Evolutionary conservation across 768 basidiomycete genomes (phyloP).

Genomic region (Lactifluus rugatus): DNA sequence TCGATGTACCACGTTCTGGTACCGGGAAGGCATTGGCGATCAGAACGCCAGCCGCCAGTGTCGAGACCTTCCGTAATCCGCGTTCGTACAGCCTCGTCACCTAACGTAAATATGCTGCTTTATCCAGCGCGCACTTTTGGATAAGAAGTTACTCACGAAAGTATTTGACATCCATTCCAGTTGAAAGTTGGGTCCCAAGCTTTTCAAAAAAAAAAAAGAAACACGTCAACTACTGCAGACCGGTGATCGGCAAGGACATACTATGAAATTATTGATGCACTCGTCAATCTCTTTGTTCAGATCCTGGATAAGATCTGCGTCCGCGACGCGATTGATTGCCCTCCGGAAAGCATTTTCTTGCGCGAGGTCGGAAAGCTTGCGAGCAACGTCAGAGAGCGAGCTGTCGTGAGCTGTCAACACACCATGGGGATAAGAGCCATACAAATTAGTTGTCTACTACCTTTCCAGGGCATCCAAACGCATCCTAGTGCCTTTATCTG

Average conservation of each 20-base stretch:
- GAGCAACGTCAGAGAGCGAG: conserved; percentile 5
- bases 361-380: conserved; percentile 6
- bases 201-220: not conserved
- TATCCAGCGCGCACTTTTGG: not conserved
- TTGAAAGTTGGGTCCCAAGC: conserved; percentile 14
- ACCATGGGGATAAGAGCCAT: not conserved
- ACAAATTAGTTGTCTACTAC: not conserved
- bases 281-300: conserved; percentile 8
- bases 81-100: conserved; percentile 5
- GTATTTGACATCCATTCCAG: conserved; percentile 6
- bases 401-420: not conserved
- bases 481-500: not conserved
- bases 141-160: conserved; percentile 2
- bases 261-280: conserved; percentile 1
- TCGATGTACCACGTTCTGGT: conserved; percentile 15
- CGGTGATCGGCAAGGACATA: not conserved
- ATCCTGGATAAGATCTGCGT: conserved; percentile 4
- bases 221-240: not conserved
- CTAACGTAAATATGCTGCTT: not conserved
- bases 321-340: conserved; percentile 10
- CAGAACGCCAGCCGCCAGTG: conserved; percentile 9
- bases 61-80: conserved; percentile 7
- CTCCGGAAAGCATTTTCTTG: conserved; percentile 13
- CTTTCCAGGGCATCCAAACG: conserved; percentile 6
- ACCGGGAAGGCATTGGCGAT: conserved; percentile 10